phyloP scores from a whole-genome alignment of 2,329 filamentous ascomycete genomes.

The Fusarium brevicatenulatum region DNA sequence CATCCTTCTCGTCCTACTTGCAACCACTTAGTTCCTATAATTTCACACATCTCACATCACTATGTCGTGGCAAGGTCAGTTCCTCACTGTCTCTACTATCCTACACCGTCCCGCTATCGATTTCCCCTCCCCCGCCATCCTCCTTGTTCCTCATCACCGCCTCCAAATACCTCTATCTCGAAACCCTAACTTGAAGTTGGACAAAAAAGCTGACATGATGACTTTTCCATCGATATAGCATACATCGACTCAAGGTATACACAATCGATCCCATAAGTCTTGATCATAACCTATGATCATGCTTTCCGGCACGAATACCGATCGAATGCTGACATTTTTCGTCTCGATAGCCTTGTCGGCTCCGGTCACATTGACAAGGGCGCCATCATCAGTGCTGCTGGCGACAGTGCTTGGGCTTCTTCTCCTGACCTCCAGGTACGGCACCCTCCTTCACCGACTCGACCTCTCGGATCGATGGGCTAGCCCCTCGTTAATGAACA shows the following conservation, averaged over 20 bases:
- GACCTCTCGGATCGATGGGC: neutral
- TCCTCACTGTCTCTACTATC: constrained; percentile 19
- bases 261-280: constrained; percentile 1
- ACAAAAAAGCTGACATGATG: constrained; percentile 28
- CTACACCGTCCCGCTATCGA: constrained; percentile 5
- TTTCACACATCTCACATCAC: constrained; percentile 45
- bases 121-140: constrained; percentile 31
- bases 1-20: constrained; percentile 8
- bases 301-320: constrained; percentile 15
- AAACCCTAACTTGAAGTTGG: neutral
- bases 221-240: constrained; percentile 48
- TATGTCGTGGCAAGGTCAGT: constrained; percentile 81
- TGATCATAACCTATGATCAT: neutral
- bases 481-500: neutral
- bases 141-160: constrained; percentile 37
- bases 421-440: constrained; percentile 78
- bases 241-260: constrained; percentile 64
- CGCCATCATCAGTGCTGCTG: constrained; percentile 83
- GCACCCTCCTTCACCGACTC: constrained; percentile 22
- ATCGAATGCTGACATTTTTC: constrained; percentile 38
- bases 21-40: constrained; percentile 11
- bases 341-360: constrained; percentile 74
- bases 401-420: constrained; percentile 82
- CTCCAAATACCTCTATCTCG: constrained; percentile 44
- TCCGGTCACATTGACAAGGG: constrained; percentile 83